These are phyloP conservation scores for Ilyonectria destructans DNA, from an alignment of 2,329 filamentous ascomycete genomes.

Conservation along the genomic window DNA sequence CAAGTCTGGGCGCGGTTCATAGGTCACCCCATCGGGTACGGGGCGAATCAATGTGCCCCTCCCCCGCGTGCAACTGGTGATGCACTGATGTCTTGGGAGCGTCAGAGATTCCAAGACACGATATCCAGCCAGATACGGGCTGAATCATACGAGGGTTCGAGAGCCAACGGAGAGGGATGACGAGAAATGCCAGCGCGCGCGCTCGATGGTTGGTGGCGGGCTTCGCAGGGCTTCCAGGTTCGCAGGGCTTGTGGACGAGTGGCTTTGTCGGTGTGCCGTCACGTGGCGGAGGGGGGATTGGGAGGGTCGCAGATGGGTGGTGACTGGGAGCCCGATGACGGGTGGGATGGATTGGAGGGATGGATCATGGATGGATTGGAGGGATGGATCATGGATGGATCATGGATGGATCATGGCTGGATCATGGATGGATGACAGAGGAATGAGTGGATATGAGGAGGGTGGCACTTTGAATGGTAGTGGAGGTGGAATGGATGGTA, in stretches of 20 bases:
- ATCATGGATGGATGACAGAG: conserved; percentile 4
- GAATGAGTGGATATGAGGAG: conserved; percentile 2
- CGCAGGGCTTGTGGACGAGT: conserved; percentile 32
- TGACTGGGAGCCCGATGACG: conserved; percentile 22
- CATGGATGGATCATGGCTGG: conserved; percentile 5
- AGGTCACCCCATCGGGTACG: conserved; percentile 47
- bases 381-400: conserved; percentile 22
- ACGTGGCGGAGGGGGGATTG: conserved; percentile 41
- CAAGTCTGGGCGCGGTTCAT: conserved; percentile 45
- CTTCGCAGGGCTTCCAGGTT: conserved; percentile 6
- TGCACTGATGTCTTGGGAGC: conserved; percentile 39
- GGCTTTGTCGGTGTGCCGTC: conserved; percentile 49
- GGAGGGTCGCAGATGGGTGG: conserved; percentile 23
- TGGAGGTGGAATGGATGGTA: not conserved
- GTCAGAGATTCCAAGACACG: conserved; percentile 36
- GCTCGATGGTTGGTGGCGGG: conserved; percentile 37
- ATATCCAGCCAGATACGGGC: conserved; percentile 39
- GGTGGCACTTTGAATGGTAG: not conserved
- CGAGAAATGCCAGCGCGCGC: conserved; percentile 31
- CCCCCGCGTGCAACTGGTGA: conserved; percentile 47
- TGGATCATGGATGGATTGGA: conserved; percentile 19
- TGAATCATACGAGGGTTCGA: conserved; percentile 41
- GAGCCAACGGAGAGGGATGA: conserved; percentile 15
- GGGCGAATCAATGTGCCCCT: conserved; percentile 42
- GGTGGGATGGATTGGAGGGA: conserved; percentile 19